Conservation (phyloP, 139 green algal species). For the Astrephomene gubernaculifera region DNA sequence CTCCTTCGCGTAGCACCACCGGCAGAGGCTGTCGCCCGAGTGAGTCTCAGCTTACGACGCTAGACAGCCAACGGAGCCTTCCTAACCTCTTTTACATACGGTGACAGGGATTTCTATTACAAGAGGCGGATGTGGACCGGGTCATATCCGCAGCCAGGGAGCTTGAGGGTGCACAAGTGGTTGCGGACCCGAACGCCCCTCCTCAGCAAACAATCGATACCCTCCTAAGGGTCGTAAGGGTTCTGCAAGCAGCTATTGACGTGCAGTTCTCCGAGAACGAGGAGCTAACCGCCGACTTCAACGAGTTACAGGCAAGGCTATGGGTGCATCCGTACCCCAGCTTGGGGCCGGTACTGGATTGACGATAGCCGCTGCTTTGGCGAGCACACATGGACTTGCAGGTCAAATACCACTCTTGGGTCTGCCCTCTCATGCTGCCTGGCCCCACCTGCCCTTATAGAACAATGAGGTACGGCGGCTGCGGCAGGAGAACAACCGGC, state of each 20-base stretch:
- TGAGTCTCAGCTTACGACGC: not conserved
- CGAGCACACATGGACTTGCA: too few relatives aligned
- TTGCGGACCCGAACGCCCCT: conserved; percentile 27
- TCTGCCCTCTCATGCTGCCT: too few relatives aligned
- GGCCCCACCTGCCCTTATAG: too few relatives aligned
- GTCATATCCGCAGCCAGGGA: conserved; percentile 45
- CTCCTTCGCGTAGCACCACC: conserved; percentile 34
- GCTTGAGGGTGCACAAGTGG: conserved; percentile 44
- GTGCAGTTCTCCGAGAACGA: conserved; percentile 61
- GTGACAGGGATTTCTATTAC: conserved; percentile 51
- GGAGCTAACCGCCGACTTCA: conserved; percentile 67
- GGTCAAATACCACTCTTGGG: too few relatives aligned
- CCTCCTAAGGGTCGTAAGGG: conserved; percentile 27
- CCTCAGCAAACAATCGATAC: conserved; percentile 43
- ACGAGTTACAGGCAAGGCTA: conserved; percentile 58
- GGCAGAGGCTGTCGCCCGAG: conserved; percentile 38
- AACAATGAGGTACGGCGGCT: conserved; percentile 49
- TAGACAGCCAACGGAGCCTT: too few relatives aligned
- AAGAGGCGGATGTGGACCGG: conserved; percentile 47
- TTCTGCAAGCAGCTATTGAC: conserved; percentile 56
- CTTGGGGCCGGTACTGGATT: too few relatives aligned
- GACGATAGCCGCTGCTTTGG: too few relatives aligned
- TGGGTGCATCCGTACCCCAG: not conserved
- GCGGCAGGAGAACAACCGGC: conserved; percentile 56
- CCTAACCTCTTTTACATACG: too few relatives aligned